A percentile compares a stretch with the other conserved stretches of the same genome.
Evolutionary conservation across 1,139 yeast species (phyloP).

Genomic region (Casaregolazyma lundiana): DNA sequence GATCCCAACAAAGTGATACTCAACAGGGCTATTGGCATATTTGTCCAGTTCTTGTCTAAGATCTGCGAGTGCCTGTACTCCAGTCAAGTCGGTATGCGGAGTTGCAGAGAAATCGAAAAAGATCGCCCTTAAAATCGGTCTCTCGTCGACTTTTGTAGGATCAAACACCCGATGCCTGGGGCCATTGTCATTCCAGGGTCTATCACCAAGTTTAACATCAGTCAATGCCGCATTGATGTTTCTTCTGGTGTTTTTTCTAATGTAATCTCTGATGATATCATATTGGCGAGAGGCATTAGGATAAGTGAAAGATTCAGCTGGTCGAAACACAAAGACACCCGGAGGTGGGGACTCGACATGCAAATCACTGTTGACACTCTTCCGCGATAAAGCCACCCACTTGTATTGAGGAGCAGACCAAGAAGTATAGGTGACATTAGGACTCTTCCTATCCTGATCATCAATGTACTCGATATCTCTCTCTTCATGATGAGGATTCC

Average conservation of each 20-base stretch:
- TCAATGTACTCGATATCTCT: not conserved
- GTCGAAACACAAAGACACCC: conserved; percentile 82
- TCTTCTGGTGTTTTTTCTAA: conserved; percentile 56
- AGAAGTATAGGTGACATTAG: not conserved
- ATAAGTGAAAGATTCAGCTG: conserved; percentile 75
- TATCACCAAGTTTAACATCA: conserved; percentile 51
- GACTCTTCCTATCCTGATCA: conserved; percentile 1
- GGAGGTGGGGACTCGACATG: conserved; percentile 76
- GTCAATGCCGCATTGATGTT: conserved; percentile 43
- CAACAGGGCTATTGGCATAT: conserved; percentile 80
- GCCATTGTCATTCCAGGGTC: conserved; percentile 94
- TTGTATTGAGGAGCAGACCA: conserved; percentile 17
- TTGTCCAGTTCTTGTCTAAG: conserved; percentile 64
- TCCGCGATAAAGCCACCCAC: conserved; percentile 74
- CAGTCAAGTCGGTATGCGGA: conserved; percentile 71
- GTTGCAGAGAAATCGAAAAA: conserved; percentile 81
- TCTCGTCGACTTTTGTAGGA: conserved; percentile 39
- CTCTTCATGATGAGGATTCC: not conserved
- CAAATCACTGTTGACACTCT: conserved; percentile 54
- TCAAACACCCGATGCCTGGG: conserved; percentile 38
- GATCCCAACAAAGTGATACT: conserved; percentile 84
- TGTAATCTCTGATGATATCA: conserved; percentile 66
- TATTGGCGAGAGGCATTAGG: conserved; percentile 74
- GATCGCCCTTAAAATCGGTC: conserved; percentile 66
- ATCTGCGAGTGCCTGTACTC: conserved; percentile 74